Conservation (phyloP, 2,329 filamentous ascomycete genomes). For the Atkinsonella hypoxylon region DNA sequence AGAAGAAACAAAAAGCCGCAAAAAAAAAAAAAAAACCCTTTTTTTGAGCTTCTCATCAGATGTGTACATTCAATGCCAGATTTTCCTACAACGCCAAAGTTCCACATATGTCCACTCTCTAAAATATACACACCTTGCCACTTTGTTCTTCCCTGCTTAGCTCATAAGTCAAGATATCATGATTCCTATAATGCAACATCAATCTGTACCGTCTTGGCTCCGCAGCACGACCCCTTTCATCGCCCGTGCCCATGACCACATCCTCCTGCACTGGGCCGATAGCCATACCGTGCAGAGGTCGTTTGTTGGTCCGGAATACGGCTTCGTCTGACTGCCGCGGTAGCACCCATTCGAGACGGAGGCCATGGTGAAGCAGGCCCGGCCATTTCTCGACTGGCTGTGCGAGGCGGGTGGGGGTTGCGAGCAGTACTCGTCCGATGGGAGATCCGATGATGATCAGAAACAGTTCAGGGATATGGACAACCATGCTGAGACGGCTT, state of each 20-base stretch:
- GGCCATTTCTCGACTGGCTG: slow-evolving; percentile 10
- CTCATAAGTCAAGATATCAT: slow-evolving; percentile 59
- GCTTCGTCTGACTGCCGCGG: slow-evolving; percentile 36
- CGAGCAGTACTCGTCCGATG: slow-evolving; percentile 51
- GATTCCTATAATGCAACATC: slow-evolving; percentile 60
- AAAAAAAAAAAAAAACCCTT: no score
- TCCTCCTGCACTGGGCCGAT: slow-evolving; percentile 48
- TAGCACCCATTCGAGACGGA: slow-evolving; percentile 42
- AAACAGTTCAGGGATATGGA: slow-evolving; percentile 57
- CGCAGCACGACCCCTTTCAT: slow-evolving; percentile 11
- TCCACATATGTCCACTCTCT: slow-evolving; percentile 4
- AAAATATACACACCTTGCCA: slow-evolving; percentile 25
- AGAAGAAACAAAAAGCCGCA: no score
- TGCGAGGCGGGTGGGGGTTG: slow-evolving; percentile 38
- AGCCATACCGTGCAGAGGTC: slow-evolving; percentile 54
- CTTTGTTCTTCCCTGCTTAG: slow-evolving; percentile 33
- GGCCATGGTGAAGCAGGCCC: slow-evolving; percentile 25
- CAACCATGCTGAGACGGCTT: slow-evolving; percentile 43
- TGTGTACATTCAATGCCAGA: background rate
- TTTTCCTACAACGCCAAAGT: background rate
- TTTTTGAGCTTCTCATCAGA: no score
- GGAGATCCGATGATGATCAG: slow-evolving; percentile 55
- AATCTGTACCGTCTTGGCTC: slow-evolving; percentile 47
- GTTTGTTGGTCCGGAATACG: slow-evolving; percentile 27
- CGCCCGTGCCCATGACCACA: slow-evolving; percentile 10